Evolutionary conservation across 2,329 filamentous ascomycete genomes (phyloP).

Genomic region (Sporothrix dimorphospora): DNA sequence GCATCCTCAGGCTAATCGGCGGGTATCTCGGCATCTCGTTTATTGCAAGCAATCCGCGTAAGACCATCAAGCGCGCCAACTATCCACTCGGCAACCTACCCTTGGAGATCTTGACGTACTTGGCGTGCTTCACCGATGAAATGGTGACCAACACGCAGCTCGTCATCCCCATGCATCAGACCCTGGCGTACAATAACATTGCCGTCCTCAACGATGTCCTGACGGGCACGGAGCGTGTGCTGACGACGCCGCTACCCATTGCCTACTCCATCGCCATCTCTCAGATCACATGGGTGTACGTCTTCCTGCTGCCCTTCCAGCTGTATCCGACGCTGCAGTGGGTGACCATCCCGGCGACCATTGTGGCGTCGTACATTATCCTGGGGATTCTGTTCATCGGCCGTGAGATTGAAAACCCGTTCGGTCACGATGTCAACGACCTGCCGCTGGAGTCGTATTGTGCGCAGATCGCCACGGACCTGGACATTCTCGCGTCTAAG

Average conservation of each 20-base stretch:
- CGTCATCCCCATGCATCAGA: constrained; percentile 54
- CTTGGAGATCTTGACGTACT: constrained; percentile 69
- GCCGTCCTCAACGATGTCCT: constrained; percentile 66
- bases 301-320: constrained; percentile 73
- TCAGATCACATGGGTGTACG: constrained; percentile 78
- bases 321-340: constrained; percentile 62
- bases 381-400: constrained; percentile 69
- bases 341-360: constrained; percentile 70
- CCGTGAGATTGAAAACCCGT: constrained; percentile 71
- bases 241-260: constrained; percentile 70
- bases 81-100: constrained; percentile 73
- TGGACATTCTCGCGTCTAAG: constrained; percentile 64
- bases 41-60: constrained; percentile 69
- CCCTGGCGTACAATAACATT: constrained; percentile 53
- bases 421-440: constrained; percentile 70
- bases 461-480: constrained; percentile 63
- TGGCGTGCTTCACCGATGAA: constrained; percentile 64
- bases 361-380: constrained; percentile 72
- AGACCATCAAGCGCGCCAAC: constrained; percentile 66
- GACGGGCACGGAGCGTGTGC: constrained; percentile 69
- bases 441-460: constrained; percentile 68
- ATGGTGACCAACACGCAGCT: constrained; percentile 55
- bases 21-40: constrained; percentile 70
- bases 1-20: constrained; percentile 57
- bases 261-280: constrained; percentile 76